Evolutionary conservation across 148 eudicot species (phyloP).

Genomic region (Limonium bicolor): DNA sequence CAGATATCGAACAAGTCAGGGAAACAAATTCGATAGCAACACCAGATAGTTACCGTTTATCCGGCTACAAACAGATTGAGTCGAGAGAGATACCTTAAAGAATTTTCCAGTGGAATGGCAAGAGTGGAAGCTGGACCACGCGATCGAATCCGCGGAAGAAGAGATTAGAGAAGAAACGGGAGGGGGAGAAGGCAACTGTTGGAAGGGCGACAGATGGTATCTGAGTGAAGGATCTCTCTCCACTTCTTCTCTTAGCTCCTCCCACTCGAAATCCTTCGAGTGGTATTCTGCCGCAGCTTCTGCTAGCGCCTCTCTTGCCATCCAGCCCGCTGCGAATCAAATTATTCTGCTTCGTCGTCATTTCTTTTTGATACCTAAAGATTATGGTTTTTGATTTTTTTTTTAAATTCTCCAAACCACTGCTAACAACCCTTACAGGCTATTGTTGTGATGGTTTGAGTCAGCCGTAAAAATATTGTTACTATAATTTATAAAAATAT

Average conservation of each 20-base stretch:
- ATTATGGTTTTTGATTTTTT: no score
- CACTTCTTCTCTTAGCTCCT: constrained; percentile 33
- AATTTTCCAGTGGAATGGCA: constrained; percentile 83
- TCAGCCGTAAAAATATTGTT: no score
- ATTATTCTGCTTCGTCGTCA: no score
- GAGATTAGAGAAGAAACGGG: constrained; percentile 6
- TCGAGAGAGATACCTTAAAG: constrained; percentile 48
- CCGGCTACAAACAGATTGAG: no score
- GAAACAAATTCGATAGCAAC: neutral
- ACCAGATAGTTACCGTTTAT: neutral
- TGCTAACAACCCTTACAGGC: no score
- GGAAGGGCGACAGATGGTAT: constrained; percentile 35
- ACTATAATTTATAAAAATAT: no score
- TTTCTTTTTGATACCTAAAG: no score
- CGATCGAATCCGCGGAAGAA: constrained; percentile 20
- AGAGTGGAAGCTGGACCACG: constrained; percentile 75
- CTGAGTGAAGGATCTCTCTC: constrained; percentile 35
- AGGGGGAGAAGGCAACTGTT: neutral
- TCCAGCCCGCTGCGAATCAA: no score
- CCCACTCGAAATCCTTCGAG: constrained; percentile 88
- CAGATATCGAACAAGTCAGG: neutral
- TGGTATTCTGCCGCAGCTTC: constrained; percentile 45
- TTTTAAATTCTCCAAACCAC: no score
- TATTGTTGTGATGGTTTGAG: no score
- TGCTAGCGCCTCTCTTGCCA: neutral